A percentile compares a stretch with the other conserved stretches of the same genome.
Evolutionary conservation across 345 rosid species (phyloP).

Genomic region (Carallia pectinifolia): DNA sequence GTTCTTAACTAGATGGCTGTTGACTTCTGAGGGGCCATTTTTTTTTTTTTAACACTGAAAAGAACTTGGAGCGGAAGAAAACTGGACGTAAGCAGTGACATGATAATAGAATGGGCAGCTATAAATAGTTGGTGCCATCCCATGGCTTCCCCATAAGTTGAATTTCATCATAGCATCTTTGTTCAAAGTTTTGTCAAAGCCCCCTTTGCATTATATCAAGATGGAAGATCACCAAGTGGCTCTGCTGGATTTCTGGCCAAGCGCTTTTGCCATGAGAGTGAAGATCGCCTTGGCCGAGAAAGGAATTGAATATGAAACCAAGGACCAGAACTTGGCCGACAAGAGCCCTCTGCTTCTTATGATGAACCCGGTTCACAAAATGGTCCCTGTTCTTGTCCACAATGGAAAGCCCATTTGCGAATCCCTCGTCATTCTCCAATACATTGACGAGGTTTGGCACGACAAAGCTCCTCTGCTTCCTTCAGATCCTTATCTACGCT

Average conservation of each 20-base stretch:
- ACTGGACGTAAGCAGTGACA: too few relatives aligned
- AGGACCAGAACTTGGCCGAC: not conserved
- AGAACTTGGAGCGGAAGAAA: too few relatives aligned
- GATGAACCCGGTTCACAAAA: not conserved
- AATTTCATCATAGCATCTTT: too few relatives aligned
- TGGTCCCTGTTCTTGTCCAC: conserved; percentile 1
- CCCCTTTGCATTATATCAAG: too few relatives aligned
- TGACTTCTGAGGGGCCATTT: too few relatives aligned
- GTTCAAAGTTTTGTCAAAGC: too few relatives aligned
- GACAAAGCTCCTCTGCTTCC: not conserved
- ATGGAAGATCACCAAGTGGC: not conserved
- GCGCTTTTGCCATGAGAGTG: not conserved
- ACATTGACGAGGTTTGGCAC: not conserved
- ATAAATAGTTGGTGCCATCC: too few relatives aligned
- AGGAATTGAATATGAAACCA: not conserved
- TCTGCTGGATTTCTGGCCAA: not conserved
- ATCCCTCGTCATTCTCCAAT: not conserved
- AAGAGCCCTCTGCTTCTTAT: not conserved
- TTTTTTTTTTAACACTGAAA: too few relatives aligned
- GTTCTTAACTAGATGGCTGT: too few relatives aligned
- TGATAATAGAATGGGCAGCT: too few relatives aligned
- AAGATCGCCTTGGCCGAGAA: not conserved
- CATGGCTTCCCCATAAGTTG: too few relatives aligned
- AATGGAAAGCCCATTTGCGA: not conserved
- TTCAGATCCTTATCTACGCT: not conserved